Evolutionary conservation across 257 asterid species (phyloP), one percentile per base, ranked within the genome.

Genomic region (Primulina tabacum): DNA sequence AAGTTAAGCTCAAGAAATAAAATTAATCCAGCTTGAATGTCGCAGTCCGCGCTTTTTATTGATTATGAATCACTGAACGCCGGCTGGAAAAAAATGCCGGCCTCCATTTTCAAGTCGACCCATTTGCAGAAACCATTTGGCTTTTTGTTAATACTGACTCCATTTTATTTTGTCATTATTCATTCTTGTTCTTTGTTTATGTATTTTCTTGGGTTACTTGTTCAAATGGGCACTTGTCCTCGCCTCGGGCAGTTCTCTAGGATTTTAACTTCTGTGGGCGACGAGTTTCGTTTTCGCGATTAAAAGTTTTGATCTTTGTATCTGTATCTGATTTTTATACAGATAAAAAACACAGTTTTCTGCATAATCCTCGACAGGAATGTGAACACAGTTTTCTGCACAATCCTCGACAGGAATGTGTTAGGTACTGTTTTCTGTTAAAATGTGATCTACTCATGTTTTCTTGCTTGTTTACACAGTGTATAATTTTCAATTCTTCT

Each of bases 71-170:
- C 16, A 29, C 73, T 18, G 38, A 75, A 62, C 58, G 83, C 86
- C 79, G 81, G 81, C 83, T n/a, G 56, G 30, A 0, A 3, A 28
- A 62, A 26, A 12, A 18, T 58, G 84, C 81, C 84, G 77, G 81
- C 77, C 52, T 60, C 50, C 77, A 52, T 60, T 64, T 69, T 58
- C 69, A 18, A 24, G 66, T 20, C 32, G 1, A 6, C 65, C 40
- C 43, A 40, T 40, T 37, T 7, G 57, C 26, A 4, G 24, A 20
- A 10, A 50, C 35, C 52, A 24, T 32, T 32, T 47, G 64, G 64
- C 61, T 47, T 60, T 43, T 43, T 3, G 12, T 28, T 60, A 28
- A 28, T 28, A 28, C 30, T 28, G 30, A 28, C 30, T 28, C 30
- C 8, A n/a, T 18, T 37, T 53, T 67, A 24, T 8, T 65, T 67